phyloP scores from a whole-genome alignment of 495 filamentous ascomycete genomes.

The Tuber umbilicatum region DNA sequence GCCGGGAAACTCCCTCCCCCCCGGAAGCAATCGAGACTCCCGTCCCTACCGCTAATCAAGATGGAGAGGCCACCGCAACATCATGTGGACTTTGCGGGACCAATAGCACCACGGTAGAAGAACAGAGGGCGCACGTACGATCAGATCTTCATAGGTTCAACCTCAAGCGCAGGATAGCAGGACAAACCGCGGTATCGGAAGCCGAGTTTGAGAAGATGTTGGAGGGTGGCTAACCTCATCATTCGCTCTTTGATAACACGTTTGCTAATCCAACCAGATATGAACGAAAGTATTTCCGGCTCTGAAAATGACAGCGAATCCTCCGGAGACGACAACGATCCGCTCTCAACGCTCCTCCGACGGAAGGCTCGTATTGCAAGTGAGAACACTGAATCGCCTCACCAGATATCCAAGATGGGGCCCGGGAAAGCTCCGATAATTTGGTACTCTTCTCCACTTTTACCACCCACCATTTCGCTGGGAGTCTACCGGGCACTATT shows the following conservation, averaged over 20 bases:
- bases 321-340: slow-evolving; percentile 38
- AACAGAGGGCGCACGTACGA: slow-evolving; percentile 76
- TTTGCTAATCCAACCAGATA: slow-evolving; percentile 41
- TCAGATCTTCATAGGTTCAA: slow-evolving; percentile 96
- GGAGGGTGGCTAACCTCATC: slow-evolving; percentile 44
- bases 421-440: slow-evolving; percentile 67
- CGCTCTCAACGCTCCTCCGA: slow-evolving; percentile 25
- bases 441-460: slow-evolving; percentile 71
- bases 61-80: slow-evolving; percentile 54
- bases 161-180: slow-evolving; percentile 76
- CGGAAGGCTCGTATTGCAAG: slow-evolving; percentile 34
- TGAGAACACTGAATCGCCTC: slow-evolving; percentile 49
- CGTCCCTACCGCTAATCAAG: slow-evolving; percentile 20
- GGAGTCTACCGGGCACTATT: slow-evolving; percentile 85
- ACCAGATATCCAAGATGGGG: slow-evolving; percentile 48
- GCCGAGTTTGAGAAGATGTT: slow-evolving; percentile 75
- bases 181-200: slow-evolving; percentile 62
- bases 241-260: not conserved
- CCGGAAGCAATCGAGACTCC: slow-evolving; percentile 35
- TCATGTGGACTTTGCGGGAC: slow-evolving; percentile 76
- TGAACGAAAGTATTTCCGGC: slow-evolving; percentile 40
- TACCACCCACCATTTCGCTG: slow-evolving; percentile 71
- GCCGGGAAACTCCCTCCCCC: slow-evolving; percentile 37
- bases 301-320: slow-evolving; percentile 48
- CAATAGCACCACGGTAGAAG: slow-evolving; percentile 61